Conservation (phyloP, 108 stramenopile genomes). For the Cylindrotheca closterium region DNA sequence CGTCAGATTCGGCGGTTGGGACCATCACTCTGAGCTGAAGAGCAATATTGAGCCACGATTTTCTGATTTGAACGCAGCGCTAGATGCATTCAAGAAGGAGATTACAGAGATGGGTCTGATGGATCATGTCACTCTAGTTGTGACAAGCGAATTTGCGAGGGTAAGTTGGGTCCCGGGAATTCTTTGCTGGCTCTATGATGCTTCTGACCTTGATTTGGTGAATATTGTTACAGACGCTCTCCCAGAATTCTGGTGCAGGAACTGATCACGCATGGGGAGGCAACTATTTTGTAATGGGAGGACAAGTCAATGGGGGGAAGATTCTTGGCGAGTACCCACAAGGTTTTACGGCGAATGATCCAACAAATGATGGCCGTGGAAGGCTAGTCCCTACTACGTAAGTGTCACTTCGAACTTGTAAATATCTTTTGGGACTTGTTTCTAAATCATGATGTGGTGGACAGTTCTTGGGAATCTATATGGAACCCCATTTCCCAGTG, state of each 20-base stretch:
- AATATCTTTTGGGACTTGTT: too few species aligned
- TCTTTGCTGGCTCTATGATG: too few species aligned
- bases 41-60: slow-evolving; percentile 16
- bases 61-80: slow-evolving; percentile 42
- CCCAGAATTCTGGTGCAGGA: slow-evolving; percentile 68
- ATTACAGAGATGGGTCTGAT: slow-evolving; percentile 49
- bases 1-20: slow-evolving; percentile 58
- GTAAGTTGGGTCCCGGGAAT: too few species aligned
- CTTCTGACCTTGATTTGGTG: too few species aligned
- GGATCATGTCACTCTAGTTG: slow-evolving; percentile 56
- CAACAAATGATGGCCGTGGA: slow-evolving; percentile 43
- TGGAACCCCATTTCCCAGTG: slow-evolving; percentile 38
- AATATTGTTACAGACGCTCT: slow-evolving; percentile 71
- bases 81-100: slow-evolving; percentile 52
- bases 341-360: slow-evolving; percentile 37
- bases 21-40: slow-evolving; percentile 45
- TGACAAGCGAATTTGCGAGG: slow-evolving; percentile 73
- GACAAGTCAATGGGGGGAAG: slow-evolving; percentile 51
- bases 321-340: slow-evolving; percentile 57
- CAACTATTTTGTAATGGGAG: slow-evolving; percentile 29
- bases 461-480: slow-evolving; percentile 69
- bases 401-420: too few species aligned
- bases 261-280: slow-evolving; percentile 54
- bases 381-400: slow-evolving; percentile 60
- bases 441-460: too few species aligned